Percentiles rank a stretch among this genome's conserved stretches.
Conservation (phyloP, 2,329 filamentous ascomycete species). For the Fusarium tanahbumbuense region DNA sequence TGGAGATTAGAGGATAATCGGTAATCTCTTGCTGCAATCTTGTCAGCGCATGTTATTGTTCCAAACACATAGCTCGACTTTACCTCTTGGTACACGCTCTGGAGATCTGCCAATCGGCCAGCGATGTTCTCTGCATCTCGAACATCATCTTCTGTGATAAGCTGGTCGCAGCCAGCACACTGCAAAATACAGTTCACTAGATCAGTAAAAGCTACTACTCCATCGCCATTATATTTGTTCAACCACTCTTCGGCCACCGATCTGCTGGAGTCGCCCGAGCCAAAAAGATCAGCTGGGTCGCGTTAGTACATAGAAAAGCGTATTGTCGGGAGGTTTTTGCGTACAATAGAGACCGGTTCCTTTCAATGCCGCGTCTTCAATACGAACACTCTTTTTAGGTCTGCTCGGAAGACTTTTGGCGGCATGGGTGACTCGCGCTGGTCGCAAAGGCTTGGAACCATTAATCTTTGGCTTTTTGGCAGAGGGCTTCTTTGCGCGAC, state of each 20-base stretch:
- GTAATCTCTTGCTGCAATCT: conserved; percentile 73
- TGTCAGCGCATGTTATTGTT: conserved; percentile 44
- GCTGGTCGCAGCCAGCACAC: conserved; percentile 82
- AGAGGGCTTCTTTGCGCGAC: conserved; percentile 66
- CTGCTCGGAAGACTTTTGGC: conserved; percentile 59
- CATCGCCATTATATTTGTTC: conserved; percentile 66
- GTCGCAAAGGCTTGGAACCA: conserved; percentile 57
- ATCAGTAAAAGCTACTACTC: conserved; percentile 67
- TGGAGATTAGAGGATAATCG: conserved; percentile 92
- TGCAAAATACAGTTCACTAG: conserved; percentile 75
- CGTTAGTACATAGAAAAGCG: conserved; percentile 36
- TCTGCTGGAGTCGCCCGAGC: conserved; percentile 66
- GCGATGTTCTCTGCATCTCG: conserved; percentile 89
- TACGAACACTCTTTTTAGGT: conserved; percentile 67
- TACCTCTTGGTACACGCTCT: conserved; percentile 86
- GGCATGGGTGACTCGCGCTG: conserved; percentile 51
- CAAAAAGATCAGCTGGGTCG: conserved; percentile 70
- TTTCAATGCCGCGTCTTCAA: conserved; percentile 61
- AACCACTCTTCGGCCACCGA: conserved; percentile 72
- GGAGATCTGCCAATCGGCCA: conserved; percentile 82
- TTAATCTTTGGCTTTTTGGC: conserved; percentile 74
- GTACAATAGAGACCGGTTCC: conserved; percentile 68
- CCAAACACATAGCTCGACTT: conserved; percentile 5
- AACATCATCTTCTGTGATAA: conserved; percentile 85
- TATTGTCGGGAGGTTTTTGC: neutral